Evolutionary conservation across 495 filamentous ascomycete genomes (phyloP).

Genomic region (Amniculicola lignicola): DNA sequence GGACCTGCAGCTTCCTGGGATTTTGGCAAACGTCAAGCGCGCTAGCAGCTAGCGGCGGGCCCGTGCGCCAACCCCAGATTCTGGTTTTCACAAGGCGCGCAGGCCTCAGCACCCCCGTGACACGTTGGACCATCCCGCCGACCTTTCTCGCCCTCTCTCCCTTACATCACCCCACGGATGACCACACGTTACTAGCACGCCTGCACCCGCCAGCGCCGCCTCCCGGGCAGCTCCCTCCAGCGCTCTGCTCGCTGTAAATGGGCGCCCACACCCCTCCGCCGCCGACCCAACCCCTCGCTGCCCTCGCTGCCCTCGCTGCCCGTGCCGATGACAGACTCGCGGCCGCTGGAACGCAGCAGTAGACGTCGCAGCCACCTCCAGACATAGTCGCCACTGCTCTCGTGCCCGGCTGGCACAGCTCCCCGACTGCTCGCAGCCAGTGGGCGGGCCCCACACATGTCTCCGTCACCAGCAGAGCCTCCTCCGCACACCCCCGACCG

Average conservation of each 20-base stretch:
- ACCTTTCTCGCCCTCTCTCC: too few species aligned
- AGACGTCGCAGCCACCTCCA: neutral
- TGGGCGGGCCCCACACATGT: conserved; percentile 19
- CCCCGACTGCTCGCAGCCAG: neutral
- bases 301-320: neutral
- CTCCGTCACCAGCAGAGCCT: conserved; percentile 27
- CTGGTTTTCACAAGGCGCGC: too few species aligned
- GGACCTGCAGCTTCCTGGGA: neutral
- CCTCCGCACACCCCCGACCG: conserved; percentile 33
- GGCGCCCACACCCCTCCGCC: neutral
- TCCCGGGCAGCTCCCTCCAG: too few species aligned
- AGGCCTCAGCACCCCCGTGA: too few species aligned
- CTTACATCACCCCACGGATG: too few species aligned
- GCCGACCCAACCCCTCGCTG: neutral
- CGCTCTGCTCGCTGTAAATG: too few species aligned
- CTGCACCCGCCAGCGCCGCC: too few species aligned
- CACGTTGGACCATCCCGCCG: too few species aligned
- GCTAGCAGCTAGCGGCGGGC: neutral
- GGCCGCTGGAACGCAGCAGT: too few species aligned
- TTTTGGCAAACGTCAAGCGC: neutral
- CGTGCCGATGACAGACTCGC: too few species aligned
- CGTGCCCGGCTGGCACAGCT: neutral
- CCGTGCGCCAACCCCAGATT: neutral
- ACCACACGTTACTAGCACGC: too few species aligned
- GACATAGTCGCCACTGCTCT: neutral